Evolutionary conservation across 2,329 filamentous ascomycete species (phyloP), one percentile per base, ranked within the genome.

Genomic region (Alternaria brassicicola): DNA sequence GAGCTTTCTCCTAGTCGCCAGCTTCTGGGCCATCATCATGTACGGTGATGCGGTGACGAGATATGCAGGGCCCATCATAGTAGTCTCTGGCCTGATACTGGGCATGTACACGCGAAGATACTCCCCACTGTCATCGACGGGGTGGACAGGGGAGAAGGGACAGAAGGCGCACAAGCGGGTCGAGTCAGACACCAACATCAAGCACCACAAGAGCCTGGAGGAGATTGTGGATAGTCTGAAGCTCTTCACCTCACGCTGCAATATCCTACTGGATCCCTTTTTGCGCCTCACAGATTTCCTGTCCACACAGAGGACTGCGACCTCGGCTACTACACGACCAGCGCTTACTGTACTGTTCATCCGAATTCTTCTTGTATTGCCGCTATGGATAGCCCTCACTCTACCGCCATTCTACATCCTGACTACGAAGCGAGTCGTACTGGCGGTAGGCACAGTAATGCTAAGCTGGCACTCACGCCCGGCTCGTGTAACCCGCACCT

Each of bases 191-290:
- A 91, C 92, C 68, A 88, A 85, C 60, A 89, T 88, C 39, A 88
- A 89, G 59, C 91, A 95, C 69, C 92, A 97, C 71, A 97, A 97
- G 81, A 97, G 93, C 49, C 79, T 99, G 51, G 95, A 99, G 75
- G 95, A 99, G 79, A 99, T 99, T 60, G 91, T 99, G 55, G 93
- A 98, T 68, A 96, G 92, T 0, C 80, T 99, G 42, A 92, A 93
- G 75, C 88, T 93, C 65, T 92, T 99, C 67, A 98, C 94, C 0
- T 90, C 89, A 5, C 86, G 95, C 47, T 97, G 95, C 78, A 97
- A 97, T 76, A 89, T 97, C 51, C 82, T 99, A 17, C 84, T 98
- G 50, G 93, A 97, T 69, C 95, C 95, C 3, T 85, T 98, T 54
- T 83, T 97, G 42, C 88, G 91, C 64, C 83, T 98, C 75, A 97